Base-by-base conservation (phyloP, 2,329 filamentous ascomycete genomes). In the Fusarium anthophilum region DNA sequence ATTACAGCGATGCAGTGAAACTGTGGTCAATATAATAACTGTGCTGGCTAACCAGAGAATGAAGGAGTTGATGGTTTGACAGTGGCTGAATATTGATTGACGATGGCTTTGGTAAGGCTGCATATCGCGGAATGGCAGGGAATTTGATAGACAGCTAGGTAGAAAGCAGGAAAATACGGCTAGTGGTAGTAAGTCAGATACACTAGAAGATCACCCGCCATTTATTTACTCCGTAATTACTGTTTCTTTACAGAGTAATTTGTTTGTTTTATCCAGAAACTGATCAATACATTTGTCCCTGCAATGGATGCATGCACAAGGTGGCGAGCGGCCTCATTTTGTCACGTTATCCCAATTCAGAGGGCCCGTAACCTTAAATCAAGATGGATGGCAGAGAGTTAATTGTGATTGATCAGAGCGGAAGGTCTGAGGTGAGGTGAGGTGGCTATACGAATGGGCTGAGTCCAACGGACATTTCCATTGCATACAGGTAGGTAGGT, bases 381-480 rank as follows among this genome's bases (percentile, higher is more conserved):
- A 64, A 43, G 45, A 54, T 66, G 50, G 39, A 43, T 59, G 56
- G 15, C 24, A 66, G 39, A 66, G 39, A 62, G 45, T 26, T 43
- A 22, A 28, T 38, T 56, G 26, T 32, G 38, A 44, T 44, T 44
- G 28, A 56, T 56, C 54, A 30, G 39, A 56, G 26, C 54, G n/a
- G 30, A 57, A 30, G 50, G 70, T 28, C 32, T 35, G 32, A 35
- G 2, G 32, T 35, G 32, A 22, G 22, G 65, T 20, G 44, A 45
- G 45, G 26, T 73, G 71, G 71, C 71, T 72, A 59, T 74, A 69
- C 69, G 55, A 48, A 64, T 59, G 63, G 71, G 71, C 72, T 69
- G 72, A 72, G 71, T 72, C 55, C 62, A 39, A 56, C 55, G 59
- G 72, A 48, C 24, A 61, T 58, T 43, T 62, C 63, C 58, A 60